phyloP scores from a whole-genome alignment of 2,329 filamentous ascomycete genomes.

The Stagonosporopsis cucurbitacearum region DNA sequence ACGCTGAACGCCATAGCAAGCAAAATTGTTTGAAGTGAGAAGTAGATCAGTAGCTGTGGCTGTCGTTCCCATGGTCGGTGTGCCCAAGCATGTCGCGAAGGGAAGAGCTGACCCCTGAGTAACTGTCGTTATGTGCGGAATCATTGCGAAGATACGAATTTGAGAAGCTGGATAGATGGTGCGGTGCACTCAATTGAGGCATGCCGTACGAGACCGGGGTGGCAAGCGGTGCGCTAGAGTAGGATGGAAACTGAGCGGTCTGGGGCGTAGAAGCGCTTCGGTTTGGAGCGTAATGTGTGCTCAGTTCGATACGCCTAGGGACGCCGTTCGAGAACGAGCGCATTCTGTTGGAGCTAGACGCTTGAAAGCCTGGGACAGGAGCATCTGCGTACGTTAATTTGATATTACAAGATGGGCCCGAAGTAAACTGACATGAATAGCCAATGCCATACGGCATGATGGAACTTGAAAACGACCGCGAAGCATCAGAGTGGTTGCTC shows the following conservation, averaged over 20 bases:
- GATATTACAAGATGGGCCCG: background rate
- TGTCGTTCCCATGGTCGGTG: slow-evolving; percentile 40
- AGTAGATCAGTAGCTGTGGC: slow-evolving; percentile 26
- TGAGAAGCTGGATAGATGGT: slow-evolving; percentile 48
- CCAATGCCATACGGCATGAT: slow-evolving; percentile 50
- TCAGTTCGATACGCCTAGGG: slow-evolving; percentile 50
- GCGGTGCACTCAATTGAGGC: slow-evolving; percentile 49
- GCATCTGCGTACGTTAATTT: slow-evolving; percentile 40
- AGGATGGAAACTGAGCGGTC: slow-evolving; percentile 50
- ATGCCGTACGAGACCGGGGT: slow-evolving; percentile 46
- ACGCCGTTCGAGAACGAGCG: slow-evolving; percentile 50
- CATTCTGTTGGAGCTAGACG: slow-evolving; percentile 46
- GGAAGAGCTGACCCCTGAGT: slow-evolving; percentile 44
- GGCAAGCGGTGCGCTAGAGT: slow-evolving; percentile 49
- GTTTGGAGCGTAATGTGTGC: slow-evolving; percentile 48
- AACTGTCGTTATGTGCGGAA: slow-evolving; percentile 43
- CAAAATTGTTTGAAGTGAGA: background rate
- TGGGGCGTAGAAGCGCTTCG: slow-evolving; percentile 47
- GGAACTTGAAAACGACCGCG: slow-evolving; percentile 39
- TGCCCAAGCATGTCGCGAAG: slow-evolving; percentile 47
- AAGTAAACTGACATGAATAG: slow-evolving; percentile 43
- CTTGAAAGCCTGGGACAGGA: slow-evolving; percentile 50
- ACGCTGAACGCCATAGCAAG: slow-evolving; percentile 10
- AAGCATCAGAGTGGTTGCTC: slow-evolving; percentile 31
- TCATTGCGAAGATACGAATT: slow-evolving; percentile 49